These are phyloP conservation scores for Candida peoriensis DNA, from an alignment of 805 yeast genomes.

Conservation along the genomic window DNA sequence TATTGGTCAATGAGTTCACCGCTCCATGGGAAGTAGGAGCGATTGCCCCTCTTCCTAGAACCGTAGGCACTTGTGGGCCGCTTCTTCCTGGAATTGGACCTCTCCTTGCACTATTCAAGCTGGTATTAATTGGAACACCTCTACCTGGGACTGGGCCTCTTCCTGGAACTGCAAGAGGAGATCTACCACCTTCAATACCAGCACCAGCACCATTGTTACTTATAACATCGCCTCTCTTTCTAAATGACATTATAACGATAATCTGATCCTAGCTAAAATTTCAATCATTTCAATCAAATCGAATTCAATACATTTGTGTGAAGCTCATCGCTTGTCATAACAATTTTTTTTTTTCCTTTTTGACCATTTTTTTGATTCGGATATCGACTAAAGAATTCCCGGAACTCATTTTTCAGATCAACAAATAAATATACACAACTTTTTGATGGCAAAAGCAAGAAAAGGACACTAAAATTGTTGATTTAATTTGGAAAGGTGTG, in stretches of 20 bases:
- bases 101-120: no score
- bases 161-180: slow-evolving; percentile 16
- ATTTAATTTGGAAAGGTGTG: no score
- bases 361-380: no score
- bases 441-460: no score
- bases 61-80: no score
- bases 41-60: slow-evolving; percentile 7
- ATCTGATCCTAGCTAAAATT: no score
- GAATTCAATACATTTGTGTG: background rate
- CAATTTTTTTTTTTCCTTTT: background rate
- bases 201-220: slow-evolving; percentile 4
- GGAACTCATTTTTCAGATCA: no score
- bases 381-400: no score
- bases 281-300: no score
- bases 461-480: no score
- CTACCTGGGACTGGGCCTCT: slow-evolving; percentile 16
- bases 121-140: slow-evolving; percentile 9
- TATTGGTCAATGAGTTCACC: slow-evolving; percentile 2
- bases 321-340: background rate
- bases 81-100: slow-evolving; percentile 8
- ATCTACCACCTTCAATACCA: slow-evolving; percentile 13
- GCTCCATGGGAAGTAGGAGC: slow-evolving; percentile 2
- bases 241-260: slow-evolving; percentile 62
- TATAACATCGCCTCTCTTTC: slow-evolving; percentile 51
- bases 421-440: no score